phyloP scores from a whole-genome alignment of 257 asterid genomes.

The Penstemon davidsonii region DNA sequence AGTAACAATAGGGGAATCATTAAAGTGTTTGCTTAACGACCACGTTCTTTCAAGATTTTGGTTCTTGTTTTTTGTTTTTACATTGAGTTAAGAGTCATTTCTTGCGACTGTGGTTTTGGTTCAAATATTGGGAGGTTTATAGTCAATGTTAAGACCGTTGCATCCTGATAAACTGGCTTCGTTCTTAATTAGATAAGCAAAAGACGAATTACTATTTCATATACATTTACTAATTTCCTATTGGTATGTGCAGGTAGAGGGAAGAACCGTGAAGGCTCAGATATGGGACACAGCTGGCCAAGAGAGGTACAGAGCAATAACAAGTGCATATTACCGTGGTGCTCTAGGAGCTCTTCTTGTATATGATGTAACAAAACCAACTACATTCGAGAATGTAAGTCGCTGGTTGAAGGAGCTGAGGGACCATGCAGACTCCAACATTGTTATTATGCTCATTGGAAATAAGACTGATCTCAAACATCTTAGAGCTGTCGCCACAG shows the following conservation, averaged over 20 bases:
- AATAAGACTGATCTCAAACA: constrained; percentile 90
- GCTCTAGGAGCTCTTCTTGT: constrained; percentile 96
- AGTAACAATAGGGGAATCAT: no score
- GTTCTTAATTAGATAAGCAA: no score
- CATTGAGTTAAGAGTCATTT: no score
- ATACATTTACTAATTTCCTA: no score
- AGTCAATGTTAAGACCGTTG: no score
- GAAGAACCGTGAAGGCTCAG: constrained; percentile 89
- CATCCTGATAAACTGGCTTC: no score
- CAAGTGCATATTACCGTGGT: constrained; percentile 96
- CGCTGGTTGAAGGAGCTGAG: constrained; percentile 97
- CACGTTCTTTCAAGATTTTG: no score
- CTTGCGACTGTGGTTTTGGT: no score
- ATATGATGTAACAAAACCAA: constrained; percentile 87
- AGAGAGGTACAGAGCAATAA: constrained; percentile 94
- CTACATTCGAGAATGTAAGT: constrained; percentile 81
- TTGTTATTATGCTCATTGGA: constrained; percentile 86
- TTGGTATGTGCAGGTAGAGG: constrained; percentile 58
- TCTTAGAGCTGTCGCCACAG: constrained; percentile 85
- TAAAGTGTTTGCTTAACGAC: no score
- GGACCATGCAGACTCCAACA: constrained; percentile 92
- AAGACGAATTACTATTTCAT: no score
- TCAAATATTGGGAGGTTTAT: no score
- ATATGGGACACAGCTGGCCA: constrained; percentile 99
- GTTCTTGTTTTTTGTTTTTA: no score